Conservation (phyloP, 2,329 filamentous ascomycete genomes). For the Fusarium acutatum region DNA sequence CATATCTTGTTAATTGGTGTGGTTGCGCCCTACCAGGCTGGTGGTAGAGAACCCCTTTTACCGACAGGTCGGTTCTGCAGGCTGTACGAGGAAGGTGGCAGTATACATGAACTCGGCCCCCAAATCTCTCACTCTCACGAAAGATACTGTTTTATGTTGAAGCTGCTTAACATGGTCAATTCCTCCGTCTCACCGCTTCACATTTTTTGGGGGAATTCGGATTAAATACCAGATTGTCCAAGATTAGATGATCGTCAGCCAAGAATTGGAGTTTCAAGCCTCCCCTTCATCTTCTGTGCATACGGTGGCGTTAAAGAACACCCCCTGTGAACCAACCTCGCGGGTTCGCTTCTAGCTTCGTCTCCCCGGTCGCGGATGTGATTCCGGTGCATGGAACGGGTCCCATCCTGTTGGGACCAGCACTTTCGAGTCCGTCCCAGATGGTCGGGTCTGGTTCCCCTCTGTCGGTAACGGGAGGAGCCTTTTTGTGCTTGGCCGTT, state of each 20-base stretch:
- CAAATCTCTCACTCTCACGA: not conserved
- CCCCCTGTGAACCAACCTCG: not conserved
- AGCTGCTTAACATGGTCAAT: not conserved
- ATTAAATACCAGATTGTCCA: constrained; percentile 1
- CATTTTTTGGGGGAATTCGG: not conserved
- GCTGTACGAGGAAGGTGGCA: constrained; percentile 9
- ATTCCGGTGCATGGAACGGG: constrained; percentile 12
- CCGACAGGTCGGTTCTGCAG: constrained; percentile 16
- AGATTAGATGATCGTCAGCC: not conserved
- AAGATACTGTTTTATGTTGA: no score
- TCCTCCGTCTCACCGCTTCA: constrained; percentile 20
- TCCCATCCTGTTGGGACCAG: constrained; percentile 8
- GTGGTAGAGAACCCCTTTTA: constrained; percentile 17
- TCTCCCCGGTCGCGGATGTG: constrained; percentile 15
- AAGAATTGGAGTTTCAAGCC: constrained; percentile 1
- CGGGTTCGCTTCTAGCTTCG: not conserved
- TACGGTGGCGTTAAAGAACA: not conserved
- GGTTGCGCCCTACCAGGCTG: constrained; percentile 20
- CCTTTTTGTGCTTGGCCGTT: not conserved
- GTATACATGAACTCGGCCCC: not conserved
- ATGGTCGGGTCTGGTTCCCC: constrained; percentile 20
- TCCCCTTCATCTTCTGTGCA: not conserved
- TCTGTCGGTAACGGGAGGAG: constrained; percentile 26
- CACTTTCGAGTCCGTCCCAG: not conserved
- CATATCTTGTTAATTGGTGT: not conserved